phyloP scores from a whole-genome alignment of 148 eudicot genomes.

The Beta vulgaris region DNA sequence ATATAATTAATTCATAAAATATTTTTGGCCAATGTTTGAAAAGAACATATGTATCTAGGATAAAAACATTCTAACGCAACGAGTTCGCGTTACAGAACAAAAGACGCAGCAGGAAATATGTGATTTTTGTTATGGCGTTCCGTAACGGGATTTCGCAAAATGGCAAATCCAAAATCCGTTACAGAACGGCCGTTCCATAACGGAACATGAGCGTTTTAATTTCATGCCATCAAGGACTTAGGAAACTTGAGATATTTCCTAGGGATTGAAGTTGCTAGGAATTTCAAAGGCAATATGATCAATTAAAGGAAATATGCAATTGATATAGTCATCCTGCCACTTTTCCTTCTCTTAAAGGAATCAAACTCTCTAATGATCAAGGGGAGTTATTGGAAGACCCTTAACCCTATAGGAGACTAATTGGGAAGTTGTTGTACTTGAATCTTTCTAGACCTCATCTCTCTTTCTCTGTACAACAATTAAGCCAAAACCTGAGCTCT shows the following conservation, averaged over 20 bases:
- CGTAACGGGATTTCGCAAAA: no score
- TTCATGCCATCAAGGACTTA: not conserved
- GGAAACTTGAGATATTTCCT: not conserved
- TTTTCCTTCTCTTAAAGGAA: not conserved
- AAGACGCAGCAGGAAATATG: no score
- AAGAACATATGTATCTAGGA: no score
- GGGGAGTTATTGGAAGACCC: not conserved
- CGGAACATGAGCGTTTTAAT: no score
- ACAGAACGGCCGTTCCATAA: no score
- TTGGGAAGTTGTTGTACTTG: not conserved
- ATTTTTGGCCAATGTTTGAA: no score
- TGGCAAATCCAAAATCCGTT: no score
- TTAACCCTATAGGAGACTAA: not conserved
- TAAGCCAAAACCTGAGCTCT: not conserved
- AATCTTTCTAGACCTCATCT: not conserved
- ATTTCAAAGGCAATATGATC: not conserved
- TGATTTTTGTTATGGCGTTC: no score
- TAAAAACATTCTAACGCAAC: no score
- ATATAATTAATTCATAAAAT: no score
- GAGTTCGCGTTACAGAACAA: no score
- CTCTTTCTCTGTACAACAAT: not conserved
- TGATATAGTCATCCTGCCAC: not conserved
- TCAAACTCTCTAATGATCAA: not conserved
- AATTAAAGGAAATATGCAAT: not conserved
- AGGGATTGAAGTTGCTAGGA: not conserved